A percentile compares a stretch with the other conserved stretches of the same genome.
Evolutionary conservation across 2,329 filamentous ascomycete genomes (phyloP).

Genomic region (Pseudogymnoascus sp.): DNA sequence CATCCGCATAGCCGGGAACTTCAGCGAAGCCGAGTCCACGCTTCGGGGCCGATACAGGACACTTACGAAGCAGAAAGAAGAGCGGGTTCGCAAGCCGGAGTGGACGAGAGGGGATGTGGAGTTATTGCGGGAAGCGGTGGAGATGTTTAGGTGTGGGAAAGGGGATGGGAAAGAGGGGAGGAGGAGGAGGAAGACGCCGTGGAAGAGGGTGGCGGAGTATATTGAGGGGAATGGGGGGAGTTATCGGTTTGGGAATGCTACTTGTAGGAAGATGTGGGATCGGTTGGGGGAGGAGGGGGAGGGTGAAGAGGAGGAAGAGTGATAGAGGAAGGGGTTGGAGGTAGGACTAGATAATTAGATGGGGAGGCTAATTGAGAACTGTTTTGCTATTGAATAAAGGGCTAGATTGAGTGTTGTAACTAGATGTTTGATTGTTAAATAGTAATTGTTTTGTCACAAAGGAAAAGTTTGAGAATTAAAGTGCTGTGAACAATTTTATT

Average conservation of each 20-base stretch:
- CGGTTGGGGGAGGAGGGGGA: conserved; percentile 23
- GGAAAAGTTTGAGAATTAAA: too few species aligned
- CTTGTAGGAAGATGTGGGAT: conserved; percentile 52
- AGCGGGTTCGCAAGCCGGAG: conserved; percentile 56
- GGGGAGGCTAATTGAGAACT: not conserved
- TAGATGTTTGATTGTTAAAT: too few species aligned
- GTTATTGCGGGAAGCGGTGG: conserved; percentile 16
- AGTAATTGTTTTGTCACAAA: too few species aligned
- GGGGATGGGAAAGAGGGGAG: conserved; percentile 38
- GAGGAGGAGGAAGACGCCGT: conserved; percentile 40
- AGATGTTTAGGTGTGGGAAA: conserved; percentile 5
- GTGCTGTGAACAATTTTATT: too few species aligned
- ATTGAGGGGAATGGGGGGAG: conserved; percentile 45
- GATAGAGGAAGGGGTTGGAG: too few species aligned
- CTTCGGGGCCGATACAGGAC: conserved; percentile 60
- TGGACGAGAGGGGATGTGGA: conserved; percentile 60
- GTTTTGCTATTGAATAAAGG: not conserved
- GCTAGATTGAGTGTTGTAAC: too few species aligned
- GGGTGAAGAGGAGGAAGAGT: not conserved
- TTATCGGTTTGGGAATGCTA: conserved; percentile 52
- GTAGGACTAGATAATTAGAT: not conserved
- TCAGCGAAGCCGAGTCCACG: conserved; percentile 62
- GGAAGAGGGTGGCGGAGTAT: conserved; percentile 50
- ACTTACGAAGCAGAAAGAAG: conserved; percentile 54
- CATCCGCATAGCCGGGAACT: conserved; percentile 48